phyloP scores from a whole-genome alignment of 179 eudicot species.

The Amaranthus tricolor region DNA sequence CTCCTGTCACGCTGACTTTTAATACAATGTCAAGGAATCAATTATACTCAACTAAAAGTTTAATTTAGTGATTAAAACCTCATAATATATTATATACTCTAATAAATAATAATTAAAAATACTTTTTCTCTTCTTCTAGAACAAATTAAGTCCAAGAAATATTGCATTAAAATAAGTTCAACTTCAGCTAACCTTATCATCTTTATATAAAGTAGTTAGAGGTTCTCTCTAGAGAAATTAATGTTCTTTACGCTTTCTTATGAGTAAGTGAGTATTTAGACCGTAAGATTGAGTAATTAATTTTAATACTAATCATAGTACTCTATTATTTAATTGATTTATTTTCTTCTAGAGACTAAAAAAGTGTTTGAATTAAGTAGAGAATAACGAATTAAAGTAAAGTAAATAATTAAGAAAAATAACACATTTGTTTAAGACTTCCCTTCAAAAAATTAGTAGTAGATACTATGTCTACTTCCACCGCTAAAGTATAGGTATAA shows the following conservation, averaged over 20 bases:
- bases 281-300: constrained; percentile 14
- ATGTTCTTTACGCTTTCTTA: constrained; percentile 25
- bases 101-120: not conserved
- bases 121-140: not conserved
- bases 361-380: constrained; percentile 13
- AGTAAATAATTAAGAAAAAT: not conserved
- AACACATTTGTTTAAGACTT: not conserved
- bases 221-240: constrained; percentile 10
- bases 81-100: too few relatives aligned
- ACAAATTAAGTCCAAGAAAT: constrained; percentile 15
- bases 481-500: not conserved
- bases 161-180: constrained; percentile 3
- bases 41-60: too few relatives aligned
- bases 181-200: constrained; percentile 33
- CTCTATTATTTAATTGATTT: not conserved
- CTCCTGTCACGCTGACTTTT: too few relatives aligned
- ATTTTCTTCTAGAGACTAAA: constrained; percentile 17
- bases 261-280: constrained; percentile 23
- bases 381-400: constrained; percentile 1
- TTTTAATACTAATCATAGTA: not conserved
- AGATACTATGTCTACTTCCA: too few relatives aligned
- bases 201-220: constrained; percentile 28
- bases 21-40: too few relatives aligned
- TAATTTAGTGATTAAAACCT: too few relatives aligned
- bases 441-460: too few relatives aligned